Evolutionary conservation across 805 yeast genomes (phyloP), one percentile per base, ranked within the genome.

Genomic region (Sugiyamaella valdiviana): DNA sequence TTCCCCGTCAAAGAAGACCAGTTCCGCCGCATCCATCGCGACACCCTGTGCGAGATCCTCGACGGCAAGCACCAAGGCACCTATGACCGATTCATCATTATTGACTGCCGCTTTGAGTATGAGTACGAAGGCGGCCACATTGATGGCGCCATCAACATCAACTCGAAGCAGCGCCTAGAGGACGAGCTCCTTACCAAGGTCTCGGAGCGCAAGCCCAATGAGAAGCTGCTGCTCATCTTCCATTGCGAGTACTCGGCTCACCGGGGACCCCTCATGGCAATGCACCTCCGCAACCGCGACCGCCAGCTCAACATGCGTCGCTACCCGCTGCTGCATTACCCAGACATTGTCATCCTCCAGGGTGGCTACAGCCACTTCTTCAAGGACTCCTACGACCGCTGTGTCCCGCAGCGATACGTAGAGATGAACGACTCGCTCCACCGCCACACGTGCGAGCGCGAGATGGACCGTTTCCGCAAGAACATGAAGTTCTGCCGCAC

Each of bases 41-140:
- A 68, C 46, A 81, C 80, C 50, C 70, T 81, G 63, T 75, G 75
- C 57, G 74, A 71, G 42, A 75, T 83, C 41, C 64, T 85, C 49
- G 77, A 75, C 49, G 86, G 87, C 42, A 55, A 76, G 61, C 67
- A 73, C 68, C 54, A 65, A 14, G 64, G 73, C 19, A 68, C 68
- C 44, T 88, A 81, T 59, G 79, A 79, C 51, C 77, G 78, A 29
- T 67, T 76, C 37, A 57, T 77, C 6, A 70, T 93, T 15, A 71
- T 93, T 7, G 99, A 93, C 67, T 89, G 98, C 63, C 78, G 99
- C 46, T 93, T 93, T 62, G 87, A 82, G 58, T 91, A 91, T 69
- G 99, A 93, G 66, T 93, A 72, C 64, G 73, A 78, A 37, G 98
- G 98, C 26, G 99, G 99, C 23, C 99, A 93, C 65, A 87, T 93